Base-by-base conservation (phyloP, 352 stramenopile species). In the Phytopythium vexans region DNA sequence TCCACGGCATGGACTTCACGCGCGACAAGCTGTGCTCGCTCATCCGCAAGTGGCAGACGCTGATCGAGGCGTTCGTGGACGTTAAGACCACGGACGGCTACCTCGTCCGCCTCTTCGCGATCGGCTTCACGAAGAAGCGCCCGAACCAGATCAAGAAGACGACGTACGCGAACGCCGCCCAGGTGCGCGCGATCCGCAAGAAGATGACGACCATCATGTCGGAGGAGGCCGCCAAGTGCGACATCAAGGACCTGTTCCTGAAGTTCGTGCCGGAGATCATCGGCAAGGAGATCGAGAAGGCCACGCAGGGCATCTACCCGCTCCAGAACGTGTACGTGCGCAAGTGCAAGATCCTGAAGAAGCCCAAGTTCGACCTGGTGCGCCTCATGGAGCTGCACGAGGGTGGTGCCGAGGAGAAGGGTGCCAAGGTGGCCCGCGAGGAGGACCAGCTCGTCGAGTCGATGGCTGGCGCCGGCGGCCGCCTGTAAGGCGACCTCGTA, bases 321-420 rank as follows among this genome's bases (percentile, higher is more conserved):
- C 86, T 99, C 58, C 97, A 99, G 84, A 98, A 99, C 77, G 92
- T 97, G 55, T 99, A 96, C 90, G 98, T 99, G 74, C 95, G 97
- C 64, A 99, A 99, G 94, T 97, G 98, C 60, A 99, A 99, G 95
- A 97, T 99, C 48, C 87, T 99, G 38, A 99, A 99, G 93, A 99
- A 99, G 89, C 97, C 97, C 50, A 99, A 99, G 89, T 99, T 99
- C 72, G 98, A 99, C 89, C 75, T 99, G 40, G 96, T 96, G 53
- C 97, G 98, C 72, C 83, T 99, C 46, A 99, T 99, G 98, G 98
- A 99, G 74, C 97, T 99, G 72, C 98, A 99, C 85, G 96, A 98
- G 47, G 93, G 97, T 41, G 86, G 85, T 54, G 84, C 79, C 55
- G 91, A 97, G 57, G 92, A 97, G 67, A 95, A 94, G 75, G 92